These are phyloP conservation scores for Botrytis paeoniae DNA, from an alignment of 2,329 filamentous ascomycete genomes.

Conservation along the genomic window DNA sequence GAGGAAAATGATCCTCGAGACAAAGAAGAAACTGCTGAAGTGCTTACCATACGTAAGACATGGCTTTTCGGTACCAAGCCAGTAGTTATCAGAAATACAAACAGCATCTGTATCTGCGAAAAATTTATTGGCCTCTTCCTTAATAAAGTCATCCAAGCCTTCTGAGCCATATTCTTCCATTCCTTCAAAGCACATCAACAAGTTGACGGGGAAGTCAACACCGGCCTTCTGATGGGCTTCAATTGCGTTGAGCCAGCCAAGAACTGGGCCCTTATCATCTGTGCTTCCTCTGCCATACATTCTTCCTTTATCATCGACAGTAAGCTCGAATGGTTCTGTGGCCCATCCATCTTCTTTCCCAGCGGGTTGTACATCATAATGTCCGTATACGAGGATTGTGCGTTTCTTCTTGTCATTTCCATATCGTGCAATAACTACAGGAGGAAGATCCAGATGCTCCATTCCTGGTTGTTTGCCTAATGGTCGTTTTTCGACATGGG, in stretches of 20 bases:
- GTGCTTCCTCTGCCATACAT: slow-evolving; percentile 97
- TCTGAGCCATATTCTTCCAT: slow-evolving; percentile 99
- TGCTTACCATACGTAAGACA: slow-evolving; percentile 78
- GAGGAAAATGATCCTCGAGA: background rate
- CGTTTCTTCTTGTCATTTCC: slow-evolving; percentile 89
- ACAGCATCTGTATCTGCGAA: slow-evolving; percentile 95
- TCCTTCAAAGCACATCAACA: slow-evolving; percentile 98
- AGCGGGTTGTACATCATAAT: slow-evolving; percentile 98
- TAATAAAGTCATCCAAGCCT: slow-evolving; percentile 91
- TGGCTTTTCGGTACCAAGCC: slow-evolving; percentile 97
- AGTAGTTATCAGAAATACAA: slow-evolving; percentile 99
- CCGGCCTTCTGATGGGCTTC: slow-evolving; percentile 95
- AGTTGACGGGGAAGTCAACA: slow-evolving; percentile 92
- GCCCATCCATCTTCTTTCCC: slow-evolving; percentile 92
- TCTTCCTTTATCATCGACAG: slow-evolving; percentile 81
- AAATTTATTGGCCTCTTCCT: slow-evolving; percentile 85
- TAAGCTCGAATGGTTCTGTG: slow-evolving; percentile 88
- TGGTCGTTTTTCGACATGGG: slow-evolving; percentile 78
- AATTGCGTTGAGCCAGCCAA: slow-evolving; percentile 97
- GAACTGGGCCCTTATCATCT: slow-evolving; percentile 95
- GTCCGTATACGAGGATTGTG: slow-evolving; percentile 94
- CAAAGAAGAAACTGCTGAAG: background rate
- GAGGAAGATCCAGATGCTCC: slow-evolving; percentile 86
- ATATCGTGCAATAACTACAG: slow-evolving; percentile 88
- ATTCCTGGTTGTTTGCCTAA: slow-evolving; percentile 91